A percentile compares a stretch with the other conserved stretches of the same genome.
phyloP scores from a whole-genome alignment of 2,329 filamentous ascomycete species.

The Ceratocystiopsis brevicomis region DNA sequence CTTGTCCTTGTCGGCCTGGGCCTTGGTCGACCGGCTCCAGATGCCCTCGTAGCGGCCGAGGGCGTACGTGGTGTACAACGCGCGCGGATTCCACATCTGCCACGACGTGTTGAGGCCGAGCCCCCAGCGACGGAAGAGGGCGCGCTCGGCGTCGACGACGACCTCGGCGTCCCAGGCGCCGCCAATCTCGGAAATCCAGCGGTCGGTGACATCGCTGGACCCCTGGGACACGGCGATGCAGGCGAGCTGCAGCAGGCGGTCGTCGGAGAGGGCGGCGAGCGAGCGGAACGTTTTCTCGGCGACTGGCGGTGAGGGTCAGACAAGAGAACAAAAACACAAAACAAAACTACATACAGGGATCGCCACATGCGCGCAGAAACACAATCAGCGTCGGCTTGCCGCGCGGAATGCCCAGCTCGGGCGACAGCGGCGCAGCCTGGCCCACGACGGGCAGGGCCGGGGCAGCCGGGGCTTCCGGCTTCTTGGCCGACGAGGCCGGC shows the following conservation, averaged over 20 bases:
- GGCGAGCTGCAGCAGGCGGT: slow-evolving; percentile 26
- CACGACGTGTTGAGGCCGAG: slow-evolving; percentile 40
- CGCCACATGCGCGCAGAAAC: slow-evolving; percentile 56
- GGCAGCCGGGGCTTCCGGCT: slow-evolving; percentile 16
- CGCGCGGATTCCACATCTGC: slow-evolving; percentile 41
- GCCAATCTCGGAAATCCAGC: slow-evolving; percentile 36
- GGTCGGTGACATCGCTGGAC: slow-evolving; percentile 29
- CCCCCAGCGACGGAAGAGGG: slow-evolving; percentile 46
- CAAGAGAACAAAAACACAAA: too few species aligned
- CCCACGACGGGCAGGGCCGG: slow-evolving; percentile 32
- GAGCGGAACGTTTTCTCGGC: slow-evolving; percentile 46
- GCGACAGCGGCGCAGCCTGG: slow-evolving; percentile 33
- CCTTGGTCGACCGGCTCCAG: slow-evolving; percentile 38
- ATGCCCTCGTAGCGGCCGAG: slow-evolving; percentile 45
- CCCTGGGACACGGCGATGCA: slow-evolving; percentile 48
- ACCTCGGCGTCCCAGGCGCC: slow-evolving; percentile 39
- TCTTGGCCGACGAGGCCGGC: slow-evolving; percentile 10
- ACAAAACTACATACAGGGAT: slow-evolving; percentile 43
- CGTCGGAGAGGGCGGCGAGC: slow-evolving; percentile 31
- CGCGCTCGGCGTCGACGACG: slow-evolving; percentile 36
- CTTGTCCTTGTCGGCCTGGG: slow-evolving; percentile 17
- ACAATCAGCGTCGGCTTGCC: slow-evolving; percentile 40
- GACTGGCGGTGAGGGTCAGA: slow-evolving; percentile 23
- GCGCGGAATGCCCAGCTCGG: slow-evolving; percentile 31
- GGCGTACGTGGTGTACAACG: slow-evolving; percentile 36